Conservation (phyloP, 1,139 yeast genomes). For the Tardiomyces digboiensis region DNA sequence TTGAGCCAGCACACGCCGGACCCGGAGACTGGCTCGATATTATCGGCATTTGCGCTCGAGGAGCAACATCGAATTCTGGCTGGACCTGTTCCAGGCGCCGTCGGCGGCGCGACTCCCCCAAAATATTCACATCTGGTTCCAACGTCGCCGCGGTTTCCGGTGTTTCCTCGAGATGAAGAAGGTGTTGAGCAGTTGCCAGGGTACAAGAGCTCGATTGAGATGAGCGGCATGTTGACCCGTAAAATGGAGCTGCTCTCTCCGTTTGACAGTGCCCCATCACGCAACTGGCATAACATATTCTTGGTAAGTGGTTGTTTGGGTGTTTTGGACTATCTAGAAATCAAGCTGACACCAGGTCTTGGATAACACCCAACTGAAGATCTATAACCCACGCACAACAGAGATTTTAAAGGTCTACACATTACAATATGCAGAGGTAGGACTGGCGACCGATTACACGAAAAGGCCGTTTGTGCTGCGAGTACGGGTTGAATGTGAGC, state of each 20-base stretch:
- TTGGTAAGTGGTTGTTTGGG: too few relatives aligned
- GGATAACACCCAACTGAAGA: constrained; percentile 46
- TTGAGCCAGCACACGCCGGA: constrained; percentile 8
- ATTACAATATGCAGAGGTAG: constrained; percentile 58
- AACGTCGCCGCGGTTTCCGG: constrained; percentile 17
- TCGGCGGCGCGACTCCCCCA: constrained; percentile 12
- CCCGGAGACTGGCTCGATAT: constrained; percentile 2
- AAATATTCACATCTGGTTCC: constrained; percentile 19
- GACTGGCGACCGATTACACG: constrained; percentile 60
- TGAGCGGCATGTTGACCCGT: constrained; percentile 20
- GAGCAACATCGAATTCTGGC: background rate
- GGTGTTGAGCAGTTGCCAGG: constrained; percentile 25
- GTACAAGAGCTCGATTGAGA: constrained; percentile 24
- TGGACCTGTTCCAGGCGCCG: background rate
- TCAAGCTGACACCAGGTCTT: too few relatives aligned
- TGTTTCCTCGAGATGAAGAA: constrained; percentile 11
- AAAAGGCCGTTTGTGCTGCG: constrained; percentile 51
- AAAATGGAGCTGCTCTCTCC: constrained; percentile 30
- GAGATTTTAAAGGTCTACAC: constrained; percentile 44
- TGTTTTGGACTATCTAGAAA: too few relatives aligned
- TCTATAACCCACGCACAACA: constrained; percentile 23
- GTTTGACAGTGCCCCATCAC: constrained; percentile 27
- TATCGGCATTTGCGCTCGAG: constrained; percentile 1
- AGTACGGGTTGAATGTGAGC: constrained; percentile 59
- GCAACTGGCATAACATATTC: constrained; percentile 44